phyloP scores from a whole-genome alignment of 345 rosid genomes.

The Pugionium cornutum region DNA sequence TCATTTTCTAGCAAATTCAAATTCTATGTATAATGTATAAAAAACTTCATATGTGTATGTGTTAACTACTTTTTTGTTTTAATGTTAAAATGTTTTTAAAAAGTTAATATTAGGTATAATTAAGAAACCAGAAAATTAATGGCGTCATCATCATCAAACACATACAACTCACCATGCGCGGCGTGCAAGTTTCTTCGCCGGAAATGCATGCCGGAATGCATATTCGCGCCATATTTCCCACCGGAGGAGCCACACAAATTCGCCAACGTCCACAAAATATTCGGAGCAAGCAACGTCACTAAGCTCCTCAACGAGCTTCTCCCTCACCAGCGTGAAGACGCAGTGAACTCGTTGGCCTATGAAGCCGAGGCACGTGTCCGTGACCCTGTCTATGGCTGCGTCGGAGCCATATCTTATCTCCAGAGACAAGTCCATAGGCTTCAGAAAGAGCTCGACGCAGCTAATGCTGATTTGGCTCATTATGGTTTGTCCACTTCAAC shows the following conservation, averaged over 20 bases:
- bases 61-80: not conserved
- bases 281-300: slow-evolving; percentile 92
- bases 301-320: slow-evolving; percentile 87
- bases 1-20: slow-evolving; percentile 21
- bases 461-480: slow-evolving; percentile 81
- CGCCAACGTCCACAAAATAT: slow-evolving; percentile 91
- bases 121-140: not conserved
- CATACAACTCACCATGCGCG: slow-evolving; percentile 96
- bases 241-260: slow-evolving; percentile 97
- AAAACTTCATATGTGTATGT: not conserved
- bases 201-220: slow-evolving; percentile 91
- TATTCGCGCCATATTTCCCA: slow-evolving; percentile 93
- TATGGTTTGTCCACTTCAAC: slow-evolving; percentile 52
- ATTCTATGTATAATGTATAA: not conserved
- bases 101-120: slow-evolving; percentile 19
- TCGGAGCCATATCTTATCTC: slow-evolving; percentile 84
- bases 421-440: slow-evolving; percentile 89
- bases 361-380: slow-evolving; percentile 95
- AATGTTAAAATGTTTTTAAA: not conserved
- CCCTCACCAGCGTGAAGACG: slow-evolving; percentile 94
- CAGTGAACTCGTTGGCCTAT: slow-evolving; percentile 88
- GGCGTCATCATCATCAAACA: slow-evolving; percentile 65
- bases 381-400: slow-evolving; percentile 92
- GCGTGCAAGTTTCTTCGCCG: slow-evolving; percentile 94
- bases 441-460: slow-evolving; percentile 86